These are phyloP conservation scores for Argentina anserina DNA, from an alignment of 306 rosid genomes.

Conservation along the genomic window DNA sequence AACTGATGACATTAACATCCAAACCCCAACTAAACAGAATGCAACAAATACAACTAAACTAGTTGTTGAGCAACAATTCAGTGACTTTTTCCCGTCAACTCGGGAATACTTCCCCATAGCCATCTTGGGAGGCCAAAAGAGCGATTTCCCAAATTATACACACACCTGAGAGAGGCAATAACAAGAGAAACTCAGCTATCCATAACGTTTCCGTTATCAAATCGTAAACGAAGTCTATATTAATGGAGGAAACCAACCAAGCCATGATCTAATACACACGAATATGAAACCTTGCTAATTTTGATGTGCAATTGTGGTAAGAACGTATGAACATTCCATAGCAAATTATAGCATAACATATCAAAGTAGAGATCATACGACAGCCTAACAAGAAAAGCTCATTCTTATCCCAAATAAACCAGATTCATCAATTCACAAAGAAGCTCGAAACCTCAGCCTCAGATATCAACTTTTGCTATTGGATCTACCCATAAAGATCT, in stretches of 20 bases:
- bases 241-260: background rate
- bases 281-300: background rate
- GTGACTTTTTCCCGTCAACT: conserved; percentile 58
- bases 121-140: conserved; percentile 37
- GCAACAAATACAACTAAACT: conserved; percentile 56
- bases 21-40: conserved; percentile 65
- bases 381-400: background rate
- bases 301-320: background rate
- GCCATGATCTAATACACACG: background rate
- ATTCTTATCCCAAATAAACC: conserved; percentile 1
- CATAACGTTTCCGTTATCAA: background rate
- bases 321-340: background rate
- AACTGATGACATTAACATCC: conserved; percentile 66
- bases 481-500: background rate
- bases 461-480: background rate
- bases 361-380: background rate
- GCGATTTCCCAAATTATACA: conserved; percentile 11
- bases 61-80: conserved; percentile 47
- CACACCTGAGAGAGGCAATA: conserved; percentile 29
- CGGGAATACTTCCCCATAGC: conserved; percentile 58
- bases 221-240: background rate
- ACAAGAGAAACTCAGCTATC: conserved; percentile 26
- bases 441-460: background rate
- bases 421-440: conserved; percentile 21
- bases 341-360: background rate